Evolutionary conservation across 495 filamentous ascomycete species (phyloP).

Genomic region (Cercophora newfieldiana): DNA sequence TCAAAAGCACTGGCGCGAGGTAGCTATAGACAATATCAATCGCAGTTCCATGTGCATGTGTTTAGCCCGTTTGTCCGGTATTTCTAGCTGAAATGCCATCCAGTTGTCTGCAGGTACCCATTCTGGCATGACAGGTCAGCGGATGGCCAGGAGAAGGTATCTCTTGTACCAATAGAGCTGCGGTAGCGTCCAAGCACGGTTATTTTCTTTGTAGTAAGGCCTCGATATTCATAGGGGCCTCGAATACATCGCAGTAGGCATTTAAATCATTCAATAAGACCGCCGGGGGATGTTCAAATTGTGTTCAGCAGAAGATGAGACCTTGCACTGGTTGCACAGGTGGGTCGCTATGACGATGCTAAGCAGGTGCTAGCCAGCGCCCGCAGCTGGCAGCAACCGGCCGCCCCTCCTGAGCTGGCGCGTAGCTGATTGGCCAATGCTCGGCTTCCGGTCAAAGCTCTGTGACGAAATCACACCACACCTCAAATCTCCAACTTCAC

Average conservation of each 20-base stretch:
- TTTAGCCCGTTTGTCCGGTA: background rate
- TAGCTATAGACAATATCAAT: no score
- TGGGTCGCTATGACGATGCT: slow-evolving; percentile 2
- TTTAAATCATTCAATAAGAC: no score
- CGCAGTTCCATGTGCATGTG: slow-evolving; percentile 4
- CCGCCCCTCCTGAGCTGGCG: background rate
- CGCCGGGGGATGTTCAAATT: no score
- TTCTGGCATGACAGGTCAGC: background rate
- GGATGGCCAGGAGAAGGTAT: no score
- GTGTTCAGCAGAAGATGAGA: no score
- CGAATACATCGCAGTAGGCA: no score
- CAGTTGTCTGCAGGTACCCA: slow-evolving; percentile 6
- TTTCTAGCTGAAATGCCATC: background rate
- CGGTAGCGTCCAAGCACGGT: no score
- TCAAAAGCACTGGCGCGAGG: no score
- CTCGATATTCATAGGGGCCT: no score
- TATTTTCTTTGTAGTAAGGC: no score
- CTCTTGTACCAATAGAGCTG: no score
- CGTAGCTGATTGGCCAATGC: slow-evolving; percentile 4
- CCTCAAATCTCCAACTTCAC: slow-evolving; percentile 7
- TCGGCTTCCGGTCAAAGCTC: slow-evolving; percentile 5
- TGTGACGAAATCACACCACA: slow-evolving; percentile 27
- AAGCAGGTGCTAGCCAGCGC: background rate
- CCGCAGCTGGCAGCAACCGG: background rate
- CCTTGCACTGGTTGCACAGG: background rate